Conservation (phyloP, 1,284 basidiomycete species). For the Quambalaria eucalypti region DNA sequence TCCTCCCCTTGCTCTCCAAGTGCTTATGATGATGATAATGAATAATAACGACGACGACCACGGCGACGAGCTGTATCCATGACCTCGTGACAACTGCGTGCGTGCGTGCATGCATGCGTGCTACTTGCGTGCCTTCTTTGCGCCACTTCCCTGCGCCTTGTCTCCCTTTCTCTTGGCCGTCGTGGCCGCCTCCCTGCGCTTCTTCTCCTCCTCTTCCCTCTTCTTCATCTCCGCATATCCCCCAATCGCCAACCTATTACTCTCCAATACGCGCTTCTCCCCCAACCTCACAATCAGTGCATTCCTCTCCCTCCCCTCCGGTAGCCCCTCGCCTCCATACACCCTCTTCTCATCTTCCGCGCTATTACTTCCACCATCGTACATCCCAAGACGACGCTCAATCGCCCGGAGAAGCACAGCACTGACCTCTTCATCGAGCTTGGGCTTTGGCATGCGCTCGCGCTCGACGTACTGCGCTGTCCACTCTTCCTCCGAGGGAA, state of each 20-base stretch:
- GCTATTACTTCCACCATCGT: slow-evolving; percentile 8
- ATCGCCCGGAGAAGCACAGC: slow-evolving; percentile 21
- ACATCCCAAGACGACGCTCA: slow-evolving; percentile 14
- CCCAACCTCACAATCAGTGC: slow-evolving; percentile 68
- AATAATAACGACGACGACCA: too few relatives aligned
- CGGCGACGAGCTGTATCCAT: too few relatives aligned
- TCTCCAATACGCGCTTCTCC: slow-evolving; percentile 44
- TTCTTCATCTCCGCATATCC: not conserved
- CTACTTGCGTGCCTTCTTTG: too few relatives aligned
- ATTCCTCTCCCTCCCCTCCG: slow-evolving; percentile 47
- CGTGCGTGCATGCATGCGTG: too few relatives aligned
- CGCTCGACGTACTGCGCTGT: slow-evolving; percentile 56
- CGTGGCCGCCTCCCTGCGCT: not conserved
- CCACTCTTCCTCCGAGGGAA: slow-evolving; percentile 59
- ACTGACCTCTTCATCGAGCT: slow-evolving; percentile 8
- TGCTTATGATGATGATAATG: too few relatives aligned
- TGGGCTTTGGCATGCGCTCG: slow-evolving; percentile 65
- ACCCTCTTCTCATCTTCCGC: slow-evolving; percentile 57
- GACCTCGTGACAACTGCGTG: too few relatives aligned
- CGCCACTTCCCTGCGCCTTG: not conserved
- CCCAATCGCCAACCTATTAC: not conserved
- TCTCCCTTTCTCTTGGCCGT: not conserved
- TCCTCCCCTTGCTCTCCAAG: too few relatives aligned
- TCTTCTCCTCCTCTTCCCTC: not conserved
- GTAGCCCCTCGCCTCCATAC: slow-evolving; percentile 8